Conservation (phyloP, 1,139 yeast genomes). For the Hansenula sp. region DNA sequence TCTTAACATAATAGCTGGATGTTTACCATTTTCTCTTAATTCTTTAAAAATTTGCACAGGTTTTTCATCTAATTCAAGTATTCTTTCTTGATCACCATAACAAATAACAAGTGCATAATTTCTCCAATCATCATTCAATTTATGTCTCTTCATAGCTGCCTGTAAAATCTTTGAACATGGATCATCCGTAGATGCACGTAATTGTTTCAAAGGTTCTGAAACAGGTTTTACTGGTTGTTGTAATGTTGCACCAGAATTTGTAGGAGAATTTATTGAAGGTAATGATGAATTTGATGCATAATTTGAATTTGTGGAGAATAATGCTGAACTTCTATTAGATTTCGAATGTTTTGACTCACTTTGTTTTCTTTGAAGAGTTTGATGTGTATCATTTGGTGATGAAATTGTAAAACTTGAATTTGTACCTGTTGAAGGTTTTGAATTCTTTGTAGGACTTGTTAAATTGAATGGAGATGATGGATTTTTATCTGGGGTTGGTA, state of each 20-base stretch:
- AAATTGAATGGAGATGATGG: slow-evolving; percentile 20
- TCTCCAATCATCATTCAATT: slow-evolving; percentile 79
- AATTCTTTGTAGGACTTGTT: slow-evolving; percentile 35
- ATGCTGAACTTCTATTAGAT: slow-evolving; percentile 12
- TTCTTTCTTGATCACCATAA: slow-evolving; percentile 86
- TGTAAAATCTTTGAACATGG: slow-evolving; percentile 87
- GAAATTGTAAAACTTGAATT: slow-evolving; percentile 1
- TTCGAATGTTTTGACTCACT: slow-evolving; percentile 6
- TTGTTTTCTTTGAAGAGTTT: slow-evolving; percentile 5
- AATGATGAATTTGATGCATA: slow-evolving; percentile 10
- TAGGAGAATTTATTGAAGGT: slow-evolving; percentile 9
- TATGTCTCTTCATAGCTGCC: slow-evolving; percentile 85
- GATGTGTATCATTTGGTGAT: slow-evolving; percentile 1
- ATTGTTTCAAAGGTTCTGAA: slow-evolving; percentile 74
- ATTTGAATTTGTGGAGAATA: slow-evolving; percentile 14
- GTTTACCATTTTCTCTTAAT: slow-evolving; percentile 78
- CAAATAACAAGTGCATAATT: slow-evolving; percentile 87
- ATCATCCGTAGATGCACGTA: slow-evolving; percentile 87
- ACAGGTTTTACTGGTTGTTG: slow-evolving; percentile 19
- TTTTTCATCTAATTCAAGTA: slow-evolving; percentile 77
- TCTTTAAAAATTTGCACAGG: slow-evolving; percentile 90
- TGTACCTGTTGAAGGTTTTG: slow-evolving; percentile 24
- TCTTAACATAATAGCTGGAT: slow-evolving; percentile 91
- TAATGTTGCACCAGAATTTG: slow-evolving; percentile 10
- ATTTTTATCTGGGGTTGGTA: slow-evolving; percentile 21